These are phyloP conservation scores for Coemansia sp. DNA, from an alignment of 192 early-diverging fungal genomes.

Conservation along the genomic window DNA sequence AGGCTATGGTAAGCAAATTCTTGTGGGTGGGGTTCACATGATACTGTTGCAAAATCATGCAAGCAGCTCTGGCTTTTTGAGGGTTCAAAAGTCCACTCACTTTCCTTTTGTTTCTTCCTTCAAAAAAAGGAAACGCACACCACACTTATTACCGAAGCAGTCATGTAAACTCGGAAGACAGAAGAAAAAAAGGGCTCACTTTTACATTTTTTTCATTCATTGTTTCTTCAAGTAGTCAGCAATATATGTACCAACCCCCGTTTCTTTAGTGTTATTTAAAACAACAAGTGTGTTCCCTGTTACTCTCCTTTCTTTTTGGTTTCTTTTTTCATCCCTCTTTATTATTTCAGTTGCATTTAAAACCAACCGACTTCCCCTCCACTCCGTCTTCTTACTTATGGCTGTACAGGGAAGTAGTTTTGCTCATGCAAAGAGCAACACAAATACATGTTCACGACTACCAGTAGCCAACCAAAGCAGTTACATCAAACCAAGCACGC, in stretches of 20 bases:
- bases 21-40: no score
- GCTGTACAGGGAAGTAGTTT: background rate
- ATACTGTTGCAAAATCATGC: no score
- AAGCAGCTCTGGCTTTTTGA: no score
- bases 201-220: background rate
- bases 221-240: slow-evolving; percentile 1
- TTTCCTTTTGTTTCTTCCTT: no score
- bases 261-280: no score
- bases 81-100: background rate
- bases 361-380: no score
- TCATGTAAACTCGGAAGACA: no score
- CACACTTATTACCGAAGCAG: no score
- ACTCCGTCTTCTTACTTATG: background rate
- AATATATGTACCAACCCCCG: no score
- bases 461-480: background rate
- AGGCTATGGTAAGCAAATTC: no score
- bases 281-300: background rate
- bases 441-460: background rate
- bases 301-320: background rate
- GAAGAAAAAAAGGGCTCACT: background rate
- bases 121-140: no score
- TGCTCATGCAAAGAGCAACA: background rate
- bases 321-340: background rate
- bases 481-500: no score
- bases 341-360: background rate